Percentiles rank a stretch among this genome's conserved stretches.
Evolutionary conservation across 192 early-diverging fungal genomes (phyloP).

Genomic region (Coemansia sp.): DNA sequence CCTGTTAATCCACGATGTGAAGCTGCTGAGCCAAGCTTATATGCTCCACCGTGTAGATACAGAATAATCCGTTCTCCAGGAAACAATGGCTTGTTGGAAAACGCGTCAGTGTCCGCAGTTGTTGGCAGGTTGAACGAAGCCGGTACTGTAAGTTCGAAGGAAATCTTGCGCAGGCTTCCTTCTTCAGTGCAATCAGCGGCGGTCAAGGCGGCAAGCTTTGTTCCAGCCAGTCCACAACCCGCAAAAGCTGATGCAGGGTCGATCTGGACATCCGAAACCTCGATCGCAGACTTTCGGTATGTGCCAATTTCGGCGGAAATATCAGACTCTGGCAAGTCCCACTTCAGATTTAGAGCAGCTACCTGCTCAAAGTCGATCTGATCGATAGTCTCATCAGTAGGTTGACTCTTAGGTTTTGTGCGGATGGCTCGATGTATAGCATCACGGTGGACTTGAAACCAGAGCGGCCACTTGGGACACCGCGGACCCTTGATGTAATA

Average conservation of each 20-base stretch:
- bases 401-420: neutral
- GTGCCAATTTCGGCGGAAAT: slow-evolving; percentile 21
- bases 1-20: slow-evolving; percentile 55
- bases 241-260: slow-evolving; percentile 17
- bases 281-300: slow-evolving; percentile 9
- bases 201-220: slow-evolving; percentile 14
- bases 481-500: slow-evolving; percentile 41
- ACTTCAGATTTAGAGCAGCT: slow-evolving; percentile 11
- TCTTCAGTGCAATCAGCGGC: slow-evolving; percentile 9
- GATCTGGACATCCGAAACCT: slow-evolving; percentile 15
- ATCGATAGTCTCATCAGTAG: slow-evolving; percentile 37
- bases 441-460: slow-evolving; percentile 43
- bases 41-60: slow-evolving; percentile 78
- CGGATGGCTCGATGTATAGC: slow-evolving; percentile 18
- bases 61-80: slow-evolving; percentile 59
- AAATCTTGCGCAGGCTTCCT: slow-evolving; percentile 8
- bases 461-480: slow-evolving; percentile 39
- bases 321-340: slow-evolving; percentile 15
- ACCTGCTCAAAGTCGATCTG: slow-evolving; percentile 33
- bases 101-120: slow-evolving; percentile 1
- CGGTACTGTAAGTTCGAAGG: slow-evolving; percentile 29
- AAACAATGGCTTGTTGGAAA: slow-evolving; percentile 21
- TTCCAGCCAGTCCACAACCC: slow-evolving; percentile 27
- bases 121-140: neutral
- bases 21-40: slow-evolving; percentile 52